Conservation (phyloP, 495 filamentous ascomycete genomes). For the Penicillium cosmopolitanum region DNA sequence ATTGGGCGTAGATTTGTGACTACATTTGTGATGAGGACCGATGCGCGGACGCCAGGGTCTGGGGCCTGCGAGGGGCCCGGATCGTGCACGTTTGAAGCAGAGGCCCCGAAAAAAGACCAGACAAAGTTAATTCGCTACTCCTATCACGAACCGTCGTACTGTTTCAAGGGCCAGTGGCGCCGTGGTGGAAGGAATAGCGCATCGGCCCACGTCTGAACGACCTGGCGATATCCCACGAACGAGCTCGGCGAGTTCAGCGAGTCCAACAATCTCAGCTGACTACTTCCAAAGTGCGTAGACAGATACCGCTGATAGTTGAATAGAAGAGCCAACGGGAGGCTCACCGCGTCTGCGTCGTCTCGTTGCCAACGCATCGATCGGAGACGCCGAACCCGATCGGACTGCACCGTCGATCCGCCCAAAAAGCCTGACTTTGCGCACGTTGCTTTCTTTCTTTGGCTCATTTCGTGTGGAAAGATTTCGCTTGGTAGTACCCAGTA, state of each 20-base stretch:
- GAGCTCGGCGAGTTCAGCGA: slow-evolving; percentile 3
- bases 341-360: slow-evolving; percentile 29
- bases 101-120: slow-evolving; percentile 10
- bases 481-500: background rate
- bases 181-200: slow-evolving; percentile 1
- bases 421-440: slow-evolving; percentile 1
- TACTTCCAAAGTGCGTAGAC: background rate
- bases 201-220: slow-evolving; percentile 1
- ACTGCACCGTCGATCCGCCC: slow-evolving; percentile 27
- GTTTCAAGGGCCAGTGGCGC: background rate
- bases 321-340: slow-evolving; percentile 3
- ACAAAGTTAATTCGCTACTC: slow-evolving; percentile 19
- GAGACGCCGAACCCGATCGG: slow-evolving; percentile 31
- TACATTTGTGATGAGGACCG: slow-evolving; percentile 25
- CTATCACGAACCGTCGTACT: slow-evolving; percentile 15
- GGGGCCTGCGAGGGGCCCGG: slow-evolving; percentile 19
- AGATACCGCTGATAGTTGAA: background rate
- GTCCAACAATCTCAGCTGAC: background rate
- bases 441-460: background rate
- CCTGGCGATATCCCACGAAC: slow-evolving; percentile 3
- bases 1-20: slow-evolving; percentile 34
- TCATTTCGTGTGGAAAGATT: background rate
- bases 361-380: slow-evolving; percentile 34
- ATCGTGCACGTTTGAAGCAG: slow-evolving; percentile 22
- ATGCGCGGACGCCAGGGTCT: slow-evolving; percentile 17